Percentiles rank a stretch among this genome's conserved stretches.
phyloP scores from a whole-genome alignment of 1,284 basidiomycete genomes.

The Blastosporella zonata region DNA sequence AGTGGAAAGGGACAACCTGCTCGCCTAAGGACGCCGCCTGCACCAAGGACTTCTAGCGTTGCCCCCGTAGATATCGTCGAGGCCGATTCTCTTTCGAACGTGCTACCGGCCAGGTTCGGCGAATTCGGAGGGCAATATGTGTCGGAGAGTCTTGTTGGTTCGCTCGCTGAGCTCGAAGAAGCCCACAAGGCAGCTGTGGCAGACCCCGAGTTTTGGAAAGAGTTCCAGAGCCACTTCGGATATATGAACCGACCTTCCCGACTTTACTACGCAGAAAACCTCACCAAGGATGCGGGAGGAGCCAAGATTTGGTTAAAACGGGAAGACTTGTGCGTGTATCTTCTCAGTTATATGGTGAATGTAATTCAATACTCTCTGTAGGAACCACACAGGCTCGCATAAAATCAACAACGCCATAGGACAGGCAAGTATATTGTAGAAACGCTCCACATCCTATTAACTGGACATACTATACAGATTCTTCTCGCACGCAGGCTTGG shows the following conservation, averaged over 20 bases:
- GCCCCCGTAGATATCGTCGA: constrained; percentile 23
- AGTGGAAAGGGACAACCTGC: constrained; percentile 54
- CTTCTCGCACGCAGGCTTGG: constrained; percentile 90
- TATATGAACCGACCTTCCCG: constrained; percentile 86
- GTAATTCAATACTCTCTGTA: constrained; percentile 26
- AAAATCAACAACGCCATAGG: constrained; percentile 97
- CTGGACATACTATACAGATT: constrained; percentile 76
- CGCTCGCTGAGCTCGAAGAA: constrained; percentile 86
- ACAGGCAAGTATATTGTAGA: constrained; percentile 47
- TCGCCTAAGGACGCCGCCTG: constrained; percentile 29
- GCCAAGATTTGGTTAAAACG: constrained; percentile 98
- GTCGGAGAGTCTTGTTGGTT: constrained; percentile 91
- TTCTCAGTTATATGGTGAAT: background rate
- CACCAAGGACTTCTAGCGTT: constrained; percentile 28
- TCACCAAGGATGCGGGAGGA: constrained; percentile 77
- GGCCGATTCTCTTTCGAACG: constrained; percentile 31
- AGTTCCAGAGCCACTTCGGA: constrained; percentile 85
- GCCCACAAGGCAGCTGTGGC: constrained; percentile 85
- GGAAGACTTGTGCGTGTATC: constrained; percentile 76
- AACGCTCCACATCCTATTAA: constrained; percentile 3
- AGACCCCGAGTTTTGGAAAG: constrained; percentile 92
- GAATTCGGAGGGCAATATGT: constrained; percentile 98
- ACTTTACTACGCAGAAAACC: constrained; percentile 72
- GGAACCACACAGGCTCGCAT: constrained; percentile 95
- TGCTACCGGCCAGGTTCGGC: constrained; percentile 84